Evolutionary conservation across 257 asterid species (phyloP), one percentile per base, ranked within the genome.

Genomic region (Gentiana dahurica): DNA sequence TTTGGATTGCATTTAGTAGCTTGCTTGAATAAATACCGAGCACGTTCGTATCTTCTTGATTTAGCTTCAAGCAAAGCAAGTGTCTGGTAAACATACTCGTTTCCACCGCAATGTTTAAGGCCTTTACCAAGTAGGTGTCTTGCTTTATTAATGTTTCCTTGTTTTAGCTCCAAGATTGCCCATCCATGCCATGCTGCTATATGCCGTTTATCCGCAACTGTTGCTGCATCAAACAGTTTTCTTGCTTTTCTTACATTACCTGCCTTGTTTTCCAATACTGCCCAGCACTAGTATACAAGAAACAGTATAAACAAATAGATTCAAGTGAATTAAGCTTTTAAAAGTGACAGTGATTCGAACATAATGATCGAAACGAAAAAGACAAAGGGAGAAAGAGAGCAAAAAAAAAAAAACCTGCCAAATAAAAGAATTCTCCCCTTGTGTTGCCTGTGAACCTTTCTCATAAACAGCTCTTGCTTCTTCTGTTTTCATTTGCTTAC

Each of bases 131-230:
- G 90, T 65, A 91, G 97, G 68, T 73, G 65, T 45, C 96, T 81
- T 7, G 98, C 98, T 65, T 91, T 91, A 56, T 78, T 76, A 24
- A 85, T 63, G 62, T 91, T 87, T 36, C 97, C 98, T 6, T 85
- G 94, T 63, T 83, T 80, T 71, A 87, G 73, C 55, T 91, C 98
- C 82, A 91, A 61, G 5, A 86, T 90, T 36, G 95, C 97, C 98
- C 98, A 91, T 66, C 98, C 98, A 34, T 91, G 98, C 98, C 98
- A 91, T 9, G 96, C 98, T 34, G 98, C 97, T 49, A 82, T 70
- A 74, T 87, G 98, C 71, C 51, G 77, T 79, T 81, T 87, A 63
- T 91, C 97, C 37, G 98, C 97, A 60, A 91, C 98, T 58, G 97
- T 91, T 12, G 97, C 79, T 0, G 98, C 98, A 75, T 91, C 98